Conservation (phyloP, 805 yeast genomes). For the Blastobotrys mokoenaii region DNA sequence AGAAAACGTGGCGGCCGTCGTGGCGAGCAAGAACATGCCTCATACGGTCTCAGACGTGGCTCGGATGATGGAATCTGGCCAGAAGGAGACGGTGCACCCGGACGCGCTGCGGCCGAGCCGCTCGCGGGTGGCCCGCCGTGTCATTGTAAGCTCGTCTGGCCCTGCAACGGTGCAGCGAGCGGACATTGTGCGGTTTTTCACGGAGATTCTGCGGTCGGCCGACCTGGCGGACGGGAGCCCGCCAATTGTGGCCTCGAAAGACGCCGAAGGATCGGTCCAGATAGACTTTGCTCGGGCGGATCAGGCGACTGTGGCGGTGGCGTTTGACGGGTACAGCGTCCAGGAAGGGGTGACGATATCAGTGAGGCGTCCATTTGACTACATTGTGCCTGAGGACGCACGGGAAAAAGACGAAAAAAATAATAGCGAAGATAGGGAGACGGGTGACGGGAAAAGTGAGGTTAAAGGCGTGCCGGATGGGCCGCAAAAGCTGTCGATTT, state of each 20-base stretch:
- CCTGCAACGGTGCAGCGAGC: not conserved
- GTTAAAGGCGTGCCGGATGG: constrained; percentile 11
- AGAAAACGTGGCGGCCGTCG: not conserved
- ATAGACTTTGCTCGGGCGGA: constrained; percentile 44
- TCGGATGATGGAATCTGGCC: not conserved
- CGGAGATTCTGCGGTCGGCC: constrained; percentile 5
- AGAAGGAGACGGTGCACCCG: not conserved
- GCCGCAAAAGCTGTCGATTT: constrained; percentile 38
- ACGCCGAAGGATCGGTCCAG: constrained; percentile 27
- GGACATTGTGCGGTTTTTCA: constrained; percentile 6
- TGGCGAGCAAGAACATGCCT: not conserved
- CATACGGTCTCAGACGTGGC: not conserved
- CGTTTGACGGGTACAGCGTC: constrained; percentile 29
- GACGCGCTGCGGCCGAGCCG: constrained; percentile 8
- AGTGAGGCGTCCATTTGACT: constrained; percentile 40
- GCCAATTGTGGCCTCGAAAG: constrained; percentile 1
- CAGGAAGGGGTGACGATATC: constrained; percentile 18
- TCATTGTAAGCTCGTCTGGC: constrained; percentile 1
- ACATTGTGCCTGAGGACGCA: constrained; percentile 29
- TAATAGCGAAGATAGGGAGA: no score
- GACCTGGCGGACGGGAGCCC: constrained; percentile 6
- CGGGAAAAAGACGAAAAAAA: constrained; percentile 11
- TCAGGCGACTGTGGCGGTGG: constrained; percentile 47
- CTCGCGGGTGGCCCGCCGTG: constrained; percentile 2
- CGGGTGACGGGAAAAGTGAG: no score